Conservation (phyloP, 805 yeast species). For the Barnettozyma wickerhamii region DNA sequence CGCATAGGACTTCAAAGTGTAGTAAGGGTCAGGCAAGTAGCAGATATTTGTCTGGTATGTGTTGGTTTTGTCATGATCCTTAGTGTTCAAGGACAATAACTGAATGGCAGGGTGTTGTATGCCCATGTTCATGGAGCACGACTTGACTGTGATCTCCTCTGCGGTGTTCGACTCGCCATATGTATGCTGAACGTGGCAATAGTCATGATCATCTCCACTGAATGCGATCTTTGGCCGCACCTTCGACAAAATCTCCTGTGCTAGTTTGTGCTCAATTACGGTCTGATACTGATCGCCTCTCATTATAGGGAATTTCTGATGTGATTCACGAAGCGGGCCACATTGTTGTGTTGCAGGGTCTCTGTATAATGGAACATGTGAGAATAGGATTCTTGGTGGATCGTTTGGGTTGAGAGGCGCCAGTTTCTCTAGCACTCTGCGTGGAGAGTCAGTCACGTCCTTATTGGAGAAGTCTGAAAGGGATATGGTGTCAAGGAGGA, state of each 20-base stretch:
- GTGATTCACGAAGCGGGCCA: constrained; percentile 73
- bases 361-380: constrained; percentile 88
- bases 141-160: constrained; percentile 83
- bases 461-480: constrained; percentile 54
- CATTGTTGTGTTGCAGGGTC: constrained; percentile 59
- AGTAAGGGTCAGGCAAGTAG: constrained; percentile 52
- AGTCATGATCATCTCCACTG: constrained; percentile 97
- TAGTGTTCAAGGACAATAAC: constrained; percentile 56
- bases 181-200: constrained; percentile 70
- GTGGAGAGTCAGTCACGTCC: constrained; percentile 42
- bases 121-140: constrained; percentile 93
- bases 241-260: constrained; percentile 52
- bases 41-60: constrained; percentile 46
- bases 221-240: constrained; percentile 68
- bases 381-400: constrained; percentile 61
- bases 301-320: constrained; percentile 58
- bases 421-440: constrained; percentile 44
- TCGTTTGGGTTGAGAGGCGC: constrained; percentile 24
- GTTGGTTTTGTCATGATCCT: constrained; percentile 13
- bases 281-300: constrained; percentile 88
- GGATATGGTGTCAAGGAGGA: constrained; percentile 80
- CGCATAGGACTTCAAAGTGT: constrained; percentile 35
- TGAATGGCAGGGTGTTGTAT: constrained; percentile 83
- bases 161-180: constrained; percentile 28
- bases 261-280: constrained; percentile 59